These are phyloP conservation scores for Chenopodium berlandieri DNA, from an alignment of 148 eudicot species.

Conservation along the genomic window DNA sequence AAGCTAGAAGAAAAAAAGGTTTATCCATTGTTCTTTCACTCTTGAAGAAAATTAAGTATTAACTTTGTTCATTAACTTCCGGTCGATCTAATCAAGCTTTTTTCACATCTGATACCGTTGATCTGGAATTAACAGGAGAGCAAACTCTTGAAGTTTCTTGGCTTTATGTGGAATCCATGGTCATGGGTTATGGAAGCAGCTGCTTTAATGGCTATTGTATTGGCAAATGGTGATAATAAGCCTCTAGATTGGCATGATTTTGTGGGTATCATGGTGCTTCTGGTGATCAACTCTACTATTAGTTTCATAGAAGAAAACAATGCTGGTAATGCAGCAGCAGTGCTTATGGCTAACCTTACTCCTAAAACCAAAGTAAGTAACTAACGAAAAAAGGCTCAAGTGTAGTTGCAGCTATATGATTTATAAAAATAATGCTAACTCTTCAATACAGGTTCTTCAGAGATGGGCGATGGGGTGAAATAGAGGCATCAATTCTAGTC, in stretches of 20 bases:
- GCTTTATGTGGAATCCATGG: constrained; percentile 73
- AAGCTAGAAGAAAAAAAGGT: constrained; percentile 77
- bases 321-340: constrained; percentile 74
- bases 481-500: constrained; percentile 58
- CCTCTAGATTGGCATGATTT: constrained; percentile 73
- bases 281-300: constrained; percentile 63
- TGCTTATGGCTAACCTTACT: constrained; percentile 76
- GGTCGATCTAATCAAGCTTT: not conserved
- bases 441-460: constrained; percentile 43
- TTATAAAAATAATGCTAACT: constrained; percentile 3
- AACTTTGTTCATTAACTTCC: not conserved
- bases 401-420: not conserved
- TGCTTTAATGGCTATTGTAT: constrained; percentile 56
- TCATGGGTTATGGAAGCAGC: constrained; percentile 77
- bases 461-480: constrained; percentile 66
- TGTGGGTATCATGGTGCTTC: constrained; percentile 54
- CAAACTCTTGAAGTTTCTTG: constrained; percentile 54
- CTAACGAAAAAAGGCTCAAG: not conserved
- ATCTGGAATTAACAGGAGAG: constrained; percentile 39
- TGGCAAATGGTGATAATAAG: constrained; percentile 55
- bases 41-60: not conserved
- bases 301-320: constrained; percentile 79
- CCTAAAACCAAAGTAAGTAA: constrained; percentile 62
- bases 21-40: not conserved
- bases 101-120: not conserved